A percentile compares a stretch with the other conserved stretches of the same genome.
Evolutionary conservation across 352 stramenopile species (phyloP).

Genomic region (Lagenidium giganteum): DNA sequence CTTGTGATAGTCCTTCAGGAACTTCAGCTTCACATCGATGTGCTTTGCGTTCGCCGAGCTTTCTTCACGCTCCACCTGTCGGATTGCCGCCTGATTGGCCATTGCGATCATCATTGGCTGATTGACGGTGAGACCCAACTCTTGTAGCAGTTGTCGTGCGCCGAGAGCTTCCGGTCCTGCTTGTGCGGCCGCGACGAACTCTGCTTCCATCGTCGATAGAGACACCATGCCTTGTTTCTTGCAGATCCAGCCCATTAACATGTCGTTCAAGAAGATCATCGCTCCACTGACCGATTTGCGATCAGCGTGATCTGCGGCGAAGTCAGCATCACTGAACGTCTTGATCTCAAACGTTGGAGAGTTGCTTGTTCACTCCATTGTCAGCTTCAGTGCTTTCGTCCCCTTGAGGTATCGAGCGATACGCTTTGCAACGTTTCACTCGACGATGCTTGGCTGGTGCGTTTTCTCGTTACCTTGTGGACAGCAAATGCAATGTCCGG

Average conservation of each 20-base stretch:
- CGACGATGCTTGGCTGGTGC: conserved; percentile 6
- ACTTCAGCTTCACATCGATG: no score
- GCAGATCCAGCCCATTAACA: conserved; percentile 6
- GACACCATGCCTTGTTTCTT: no score
- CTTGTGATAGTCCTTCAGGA: no score
- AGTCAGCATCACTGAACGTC: conserved; percentile 22
- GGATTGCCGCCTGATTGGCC: no score
- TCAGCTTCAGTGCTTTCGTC: conserved; percentile 7
- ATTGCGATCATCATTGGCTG: no score
- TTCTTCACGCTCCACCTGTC: no score
- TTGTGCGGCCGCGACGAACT: no score
- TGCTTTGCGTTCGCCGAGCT: no score
- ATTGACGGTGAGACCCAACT: no score
- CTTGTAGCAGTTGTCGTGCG: no score
- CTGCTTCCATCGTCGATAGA: no score
- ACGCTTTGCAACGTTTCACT: conserved; percentile 15
- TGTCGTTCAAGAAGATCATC: conserved; percentile 10
- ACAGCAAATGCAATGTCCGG: conserved; percentile 23
- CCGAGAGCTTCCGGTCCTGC: no score
- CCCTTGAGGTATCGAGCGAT: conserved; percentile 22
- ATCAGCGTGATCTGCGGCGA: conserved; percentile 11
- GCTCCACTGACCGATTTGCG: conserved; percentile 18
- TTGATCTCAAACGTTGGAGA: conserved; percentile 3
- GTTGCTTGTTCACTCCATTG: background rate
- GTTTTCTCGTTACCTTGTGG: conserved; percentile 9